A percentile compares a stretch with the other conserved stretches of the same genome.
phyloP scores from a whole-genome alignment of 202 grass and related monocot genomes.

The Zoysia matrella region DNA sequence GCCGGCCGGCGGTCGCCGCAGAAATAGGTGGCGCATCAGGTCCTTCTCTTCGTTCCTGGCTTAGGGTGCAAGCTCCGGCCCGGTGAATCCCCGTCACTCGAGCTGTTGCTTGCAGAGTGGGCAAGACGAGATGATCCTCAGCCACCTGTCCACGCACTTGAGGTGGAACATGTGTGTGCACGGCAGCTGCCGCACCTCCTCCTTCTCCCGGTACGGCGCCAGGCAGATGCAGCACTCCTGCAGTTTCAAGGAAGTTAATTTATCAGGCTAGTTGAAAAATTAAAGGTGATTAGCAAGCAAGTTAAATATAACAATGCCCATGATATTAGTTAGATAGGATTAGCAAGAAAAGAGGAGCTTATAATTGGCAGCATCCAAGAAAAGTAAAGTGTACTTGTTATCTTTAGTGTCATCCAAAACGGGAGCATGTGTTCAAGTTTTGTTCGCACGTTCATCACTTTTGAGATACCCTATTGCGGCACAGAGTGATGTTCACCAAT shows the following conservation, averaged over 20 bases:
- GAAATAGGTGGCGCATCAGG: constrained; percentile 17
- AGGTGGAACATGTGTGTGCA: constrained; percentile 93
- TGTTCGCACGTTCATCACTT: constrained; percentile 40
- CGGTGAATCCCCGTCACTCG: constrained; percentile 36
- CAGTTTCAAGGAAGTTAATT: neutral
- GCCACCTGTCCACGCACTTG: constrained; percentile 89
- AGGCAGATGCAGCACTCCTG: constrained; percentile 99
- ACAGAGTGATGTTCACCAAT: constrained; percentile 28
- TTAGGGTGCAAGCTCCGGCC: constrained; percentile 38
- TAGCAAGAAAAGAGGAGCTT: neutral
- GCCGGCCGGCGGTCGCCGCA: neutral
- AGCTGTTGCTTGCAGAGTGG: constrained; percentile 98
- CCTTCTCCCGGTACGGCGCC: constrained; percentile 74
- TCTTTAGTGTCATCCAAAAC: constrained; percentile 46
- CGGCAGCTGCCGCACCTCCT: constrained; percentile 92
- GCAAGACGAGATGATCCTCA: constrained; percentile 96
- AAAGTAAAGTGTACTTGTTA: constrained; percentile 29
- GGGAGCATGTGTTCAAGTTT: constrained; percentile 16
- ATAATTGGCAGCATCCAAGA: constrained; percentile 10
- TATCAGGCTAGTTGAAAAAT: no score
- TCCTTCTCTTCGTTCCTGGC: neutral
- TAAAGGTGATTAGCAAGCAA: no score
- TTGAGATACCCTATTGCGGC: constrained; percentile 7
- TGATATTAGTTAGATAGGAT: neutral
- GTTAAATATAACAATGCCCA: no score